Percentiles rank a stretch among this genome's conserved stretches.
These are phyloP conservation scores for Colletotrichum theobromicola DNA, from an alignment of 2,329 filamentous ascomycete species.

Conservation along the genomic window DNA sequence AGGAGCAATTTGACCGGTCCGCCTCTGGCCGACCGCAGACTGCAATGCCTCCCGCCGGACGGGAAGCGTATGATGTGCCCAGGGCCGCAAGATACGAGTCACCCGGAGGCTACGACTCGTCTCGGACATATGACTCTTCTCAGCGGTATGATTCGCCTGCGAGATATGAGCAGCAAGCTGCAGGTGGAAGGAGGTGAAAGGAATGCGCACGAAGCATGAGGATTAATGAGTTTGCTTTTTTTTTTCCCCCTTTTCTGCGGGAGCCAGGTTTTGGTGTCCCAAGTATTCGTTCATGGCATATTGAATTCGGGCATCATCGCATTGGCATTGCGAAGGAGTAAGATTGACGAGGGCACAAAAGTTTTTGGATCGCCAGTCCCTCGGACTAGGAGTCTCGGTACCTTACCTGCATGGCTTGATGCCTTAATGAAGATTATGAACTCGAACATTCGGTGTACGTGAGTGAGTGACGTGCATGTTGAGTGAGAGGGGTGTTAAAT, in stretches of 20 bases:
- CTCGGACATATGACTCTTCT: conserved; percentile 2
- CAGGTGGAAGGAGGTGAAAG: background rate
- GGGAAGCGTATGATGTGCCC: conserved; percentile 15
- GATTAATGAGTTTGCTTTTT: background rate
- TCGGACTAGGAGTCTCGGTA: background rate
- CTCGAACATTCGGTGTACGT: background rate
- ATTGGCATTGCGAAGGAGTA: conserved; percentile 5
- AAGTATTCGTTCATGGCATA: background rate
- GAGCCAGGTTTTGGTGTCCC: background rate
- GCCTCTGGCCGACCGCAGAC: background rate
- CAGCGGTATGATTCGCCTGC: conserved; percentile 9
- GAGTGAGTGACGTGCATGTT: background rate
- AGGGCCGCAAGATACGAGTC: conserved; percentile 8
- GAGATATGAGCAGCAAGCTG: conserved; percentile 1
- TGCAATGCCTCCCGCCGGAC: conserved; percentile 8
- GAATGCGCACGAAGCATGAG: background rate
- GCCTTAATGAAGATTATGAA: conserved; percentile 18
- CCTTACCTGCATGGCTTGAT: background rate
- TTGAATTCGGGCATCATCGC: background rate
- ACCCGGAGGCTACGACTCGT: conserved; percentile 4
- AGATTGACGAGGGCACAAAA: background rate
- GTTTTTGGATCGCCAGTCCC: background rate
- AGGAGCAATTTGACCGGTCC: conserved; percentile 1
- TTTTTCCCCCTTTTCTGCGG: background rate
- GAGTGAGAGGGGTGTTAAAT: background rate